Evolutionary conservation across 192 early-diverging fungal species (phyloP).

Genomic region (Gamsiella multidivaricata): DNA sequence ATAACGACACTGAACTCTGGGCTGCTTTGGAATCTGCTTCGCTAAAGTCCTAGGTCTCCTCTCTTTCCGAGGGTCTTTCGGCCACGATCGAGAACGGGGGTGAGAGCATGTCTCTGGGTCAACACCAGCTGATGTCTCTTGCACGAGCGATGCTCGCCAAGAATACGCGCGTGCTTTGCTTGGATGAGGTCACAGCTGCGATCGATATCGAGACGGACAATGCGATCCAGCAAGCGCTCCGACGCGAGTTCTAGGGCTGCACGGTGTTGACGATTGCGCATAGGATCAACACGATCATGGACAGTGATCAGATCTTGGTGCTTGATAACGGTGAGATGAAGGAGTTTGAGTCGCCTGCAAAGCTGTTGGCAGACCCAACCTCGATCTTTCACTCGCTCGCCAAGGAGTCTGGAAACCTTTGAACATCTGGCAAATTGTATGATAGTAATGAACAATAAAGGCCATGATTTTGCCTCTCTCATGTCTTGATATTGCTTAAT

Average conservation of each 20-base stretch:
- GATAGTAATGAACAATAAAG: not conserved
- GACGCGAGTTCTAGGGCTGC: constrained; percentile 14
- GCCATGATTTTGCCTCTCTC: not conserved
- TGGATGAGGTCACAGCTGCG: constrained; percentile 78
- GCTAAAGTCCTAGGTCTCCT: constrained; percentile 54
- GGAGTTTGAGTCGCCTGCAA: constrained; percentile 74
- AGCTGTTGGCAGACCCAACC: constrained; percentile 50
- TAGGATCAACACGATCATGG: constrained; percentile 73
- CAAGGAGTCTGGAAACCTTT: constrained; percentile 3
- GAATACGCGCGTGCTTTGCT: constrained; percentile 61
- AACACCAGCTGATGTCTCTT: constrained; percentile 73
- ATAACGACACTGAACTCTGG: constrained; percentile 64
- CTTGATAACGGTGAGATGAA: constrained; percentile 73
- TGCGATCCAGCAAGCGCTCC: constrained; percentile 58
- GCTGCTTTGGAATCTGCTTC: constrained; percentile 63
- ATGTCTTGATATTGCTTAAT: not conserved
- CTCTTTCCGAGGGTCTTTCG: constrained; percentile 50
- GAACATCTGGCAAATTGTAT: not conserved
- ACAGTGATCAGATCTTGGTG: constrained; percentile 77
- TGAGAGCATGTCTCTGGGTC: constrained; percentile 56
- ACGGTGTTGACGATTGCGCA: constrained; percentile 76
- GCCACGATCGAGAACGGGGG: constrained; percentile 8
- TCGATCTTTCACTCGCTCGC: constrained; percentile 14
- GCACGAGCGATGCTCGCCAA: constrained; percentile 67
- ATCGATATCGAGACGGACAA: constrained; percentile 68